Base-by-base conservation (phyloP, 129 eudicot genomes). In the Mikania micrantha region DNA sequence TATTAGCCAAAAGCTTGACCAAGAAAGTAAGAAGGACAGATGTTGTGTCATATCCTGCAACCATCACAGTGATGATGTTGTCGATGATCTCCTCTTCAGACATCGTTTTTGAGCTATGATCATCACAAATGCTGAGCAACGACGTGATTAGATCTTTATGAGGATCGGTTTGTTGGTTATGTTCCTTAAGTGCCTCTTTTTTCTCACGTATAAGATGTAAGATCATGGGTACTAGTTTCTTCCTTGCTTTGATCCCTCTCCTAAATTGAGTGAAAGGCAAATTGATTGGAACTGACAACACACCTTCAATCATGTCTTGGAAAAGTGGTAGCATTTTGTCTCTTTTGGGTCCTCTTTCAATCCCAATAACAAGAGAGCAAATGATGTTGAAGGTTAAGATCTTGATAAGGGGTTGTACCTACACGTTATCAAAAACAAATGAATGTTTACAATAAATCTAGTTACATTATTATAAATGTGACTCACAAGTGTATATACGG, bases 31-130 rank as follows among this genome's bases (percentile, higher is more conserved):
- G 22, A 67, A 81, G 85, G 17, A 56, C 7, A 0, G 85, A 77
- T 1, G 82, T 71, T 22, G 81, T 72, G 34, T 77, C 85, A 38
- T 81, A 72, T 20, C 85, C 82, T 25, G 85, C 85, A 45, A 81
- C 13, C 82, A 81, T 72, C 53, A 72, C 38, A 20, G 62, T 2
- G 12, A 72, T 17, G 52, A 57, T 11, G 32, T 81, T 81, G 77
- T 81, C 82, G 31, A 77, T 57, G 68, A 81, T 81, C 75, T 81
- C 85, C 32, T 77, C 82, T 47, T 77, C 77, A 0, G 82, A 76
- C 73, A 67, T 62, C 16, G 31, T 17, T 17, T n/a, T 4, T 19
- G 76, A 77, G 20, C 29, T 40, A 42, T 68, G 68, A 13, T 60
- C 41, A 5, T 67, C 48, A 4, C 24, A 32, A 20, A 77, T 81